Evolutionary conservation across 1,139 yeast genomes (phyloP), one percentile per base, ranked within the genome.

Genomic region (Yamadazyma triangularis): DNA sequence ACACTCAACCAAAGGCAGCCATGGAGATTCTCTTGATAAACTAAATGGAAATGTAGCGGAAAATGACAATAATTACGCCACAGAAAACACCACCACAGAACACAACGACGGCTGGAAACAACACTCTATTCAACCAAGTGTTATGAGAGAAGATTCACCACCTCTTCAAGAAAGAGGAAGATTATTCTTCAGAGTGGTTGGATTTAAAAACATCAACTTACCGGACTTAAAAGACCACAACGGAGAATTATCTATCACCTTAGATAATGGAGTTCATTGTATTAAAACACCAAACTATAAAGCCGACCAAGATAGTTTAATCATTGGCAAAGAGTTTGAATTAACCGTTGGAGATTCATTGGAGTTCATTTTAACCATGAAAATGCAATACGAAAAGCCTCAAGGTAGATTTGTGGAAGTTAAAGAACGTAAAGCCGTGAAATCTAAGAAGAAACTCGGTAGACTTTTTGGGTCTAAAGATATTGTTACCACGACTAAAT

Each of bases 191-290:
- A 67, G 80, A 33, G 68, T 88, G 15, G 64, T 79, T 33, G 77
- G 79, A 0, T 53, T 87, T 32, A 66, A 70, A 38, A 74, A 73
- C 28, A 53, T 88, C 24, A 60, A 60, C 8, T 56, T 88, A 33
- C 84, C 88, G 1, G 74, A 77, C 29, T 55, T 78, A 33, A 56
- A 57, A 13, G 50, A 54, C 4, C 79, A 79, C 36, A 63, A 76
- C 23, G 89, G 89, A 2, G 70, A 72, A 32, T 79, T 85, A 56
- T 74, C 78, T 27, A 50, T 88, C 26, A 78, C 87, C 7, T 65
- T 91, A 43, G 97, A 91, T 54, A 91, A 91, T 54, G 96, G 96
- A 2, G 78, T 82, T 24, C 96, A 91, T 50, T 78, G 91, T 36
- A 77, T 88, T 28, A 77, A 80, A 26, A 89, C 96, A 0, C 80